phyloP scores from a whole-genome alignment of 352 stramenopile species.

The Phytophthora capsici region DNA sequence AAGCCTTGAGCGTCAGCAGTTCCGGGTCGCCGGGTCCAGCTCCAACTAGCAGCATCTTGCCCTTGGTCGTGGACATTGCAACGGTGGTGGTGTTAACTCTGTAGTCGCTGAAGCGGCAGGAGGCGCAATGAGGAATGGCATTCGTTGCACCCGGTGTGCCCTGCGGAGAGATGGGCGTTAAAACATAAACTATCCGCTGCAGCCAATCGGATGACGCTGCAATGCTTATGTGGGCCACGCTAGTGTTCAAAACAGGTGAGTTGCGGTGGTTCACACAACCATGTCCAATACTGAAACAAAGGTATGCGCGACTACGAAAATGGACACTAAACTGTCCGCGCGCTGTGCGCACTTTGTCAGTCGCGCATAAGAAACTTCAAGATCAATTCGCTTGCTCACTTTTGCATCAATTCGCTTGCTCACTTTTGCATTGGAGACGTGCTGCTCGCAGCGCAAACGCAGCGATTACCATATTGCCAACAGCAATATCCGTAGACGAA shows the following conservation, averaged over 20 bases:
- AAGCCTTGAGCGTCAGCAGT: slow-evolving; percentile 94
- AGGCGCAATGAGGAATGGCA: slow-evolving; percentile 28
- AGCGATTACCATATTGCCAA: slow-evolving; percentile 14
- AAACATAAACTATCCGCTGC: slow-evolving; percentile 23
- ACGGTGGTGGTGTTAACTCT: not conserved
- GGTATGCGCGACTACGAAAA: slow-evolving; percentile 30
- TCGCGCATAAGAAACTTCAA: slow-evolving; percentile 19
- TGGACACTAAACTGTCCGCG: slow-evolving; percentile 5
- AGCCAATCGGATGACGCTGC: slow-evolving; percentile 22
- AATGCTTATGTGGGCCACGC: slow-evolving; percentile 6
- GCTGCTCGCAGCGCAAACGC: slow-evolving; percentile 16
- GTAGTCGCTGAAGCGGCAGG: not conserved
- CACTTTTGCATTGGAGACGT: slow-evolving; percentile 1
- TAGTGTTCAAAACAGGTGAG: not conserved
- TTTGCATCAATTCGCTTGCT: not conserved
- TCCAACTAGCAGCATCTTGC: slow-evolving; percentile 86
- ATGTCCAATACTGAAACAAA: slow-evolving; percentile 12
- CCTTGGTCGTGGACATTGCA: slow-evolving; percentile 30
- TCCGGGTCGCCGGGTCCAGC: slow-evolving; percentile 94
- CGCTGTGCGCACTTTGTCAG: slow-evolving; percentile 21
- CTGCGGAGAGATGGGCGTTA: not conserved
- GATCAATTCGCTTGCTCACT: not conserved
- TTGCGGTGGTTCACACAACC: slow-evolving; percentile 19
- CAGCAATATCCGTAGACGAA: slow-evolving; percentile 13
- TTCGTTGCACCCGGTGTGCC: not conserved